Base-by-base conservation (phyloP, 148 eudicot species). In the Rhododendron molle region DNA sequence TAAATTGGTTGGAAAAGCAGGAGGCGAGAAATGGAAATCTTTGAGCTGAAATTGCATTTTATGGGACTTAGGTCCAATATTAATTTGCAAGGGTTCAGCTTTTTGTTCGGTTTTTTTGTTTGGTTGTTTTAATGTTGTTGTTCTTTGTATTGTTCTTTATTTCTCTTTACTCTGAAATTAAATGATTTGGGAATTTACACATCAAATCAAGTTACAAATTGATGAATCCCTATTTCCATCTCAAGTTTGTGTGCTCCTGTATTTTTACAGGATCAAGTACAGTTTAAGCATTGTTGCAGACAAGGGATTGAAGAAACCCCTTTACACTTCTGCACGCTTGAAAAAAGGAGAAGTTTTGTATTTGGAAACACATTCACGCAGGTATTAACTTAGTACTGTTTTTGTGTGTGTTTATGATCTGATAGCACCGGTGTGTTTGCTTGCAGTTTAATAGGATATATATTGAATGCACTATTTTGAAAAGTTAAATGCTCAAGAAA, bases 311-410 rank as follows among this genome's bases (percentile, higher is more conserved):
- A 97, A 97, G 84, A 94, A 91, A 89, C 93, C 98, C 72, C 90
- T 92, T 81, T 97, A 89, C 87, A 95, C 99, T 54, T 95, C 98
- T 88, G 96, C 99, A 69, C 98, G 99, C 69, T 78, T 97, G 93
- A 97, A 97, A 88, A 97, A 94, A 90, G 99, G 99, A 67, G 99
- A 97, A 88, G 99, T 97, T 90, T 92, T 97, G 47, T 95, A 95
- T 86, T 84, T 97, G 85, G 99, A 97, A 89, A 97, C 98, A 76
- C 99, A 93, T 90, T 86, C 88, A 18, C 83, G 95, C 93, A 93
- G 99, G 99, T 97, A 93, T 58, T 36, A 43, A 56, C 73, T 54
- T 20, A 34, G 36, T 43, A 36, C 18, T 12, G 5, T 50, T 14
- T 50, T 50, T 2, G 12, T 50, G 1, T 50, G 1, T 50, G 1